phyloP scores from a whole-genome alignment of 805 yeast species.

The Candida orba region DNA sequence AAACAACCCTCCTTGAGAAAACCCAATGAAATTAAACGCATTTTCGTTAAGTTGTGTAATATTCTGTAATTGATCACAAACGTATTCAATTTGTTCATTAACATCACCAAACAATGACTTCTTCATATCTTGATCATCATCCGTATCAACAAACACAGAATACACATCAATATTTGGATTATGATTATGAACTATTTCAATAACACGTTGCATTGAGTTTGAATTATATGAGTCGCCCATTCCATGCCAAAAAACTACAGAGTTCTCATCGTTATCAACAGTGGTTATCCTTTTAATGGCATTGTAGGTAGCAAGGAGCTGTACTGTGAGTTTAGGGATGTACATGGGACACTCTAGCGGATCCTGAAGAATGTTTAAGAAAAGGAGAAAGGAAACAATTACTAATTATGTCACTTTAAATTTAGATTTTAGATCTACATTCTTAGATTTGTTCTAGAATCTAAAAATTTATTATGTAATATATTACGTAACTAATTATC shows the following conservation, averaged over 20 bases:
- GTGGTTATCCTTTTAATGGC: constrained; percentile 13
- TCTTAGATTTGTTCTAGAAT: too few species aligned
- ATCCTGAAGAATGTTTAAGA: not conserved
- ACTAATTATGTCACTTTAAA: not conserved
- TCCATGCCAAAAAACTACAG: constrained; percentile 80
- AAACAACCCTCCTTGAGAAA: constrained; percentile 81
- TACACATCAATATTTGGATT: constrained; percentile 48
- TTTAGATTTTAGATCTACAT: not conserved
- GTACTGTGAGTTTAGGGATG: constrained; percentile 10
- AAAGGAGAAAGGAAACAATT: not conserved
- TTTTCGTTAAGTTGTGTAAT: constrained; percentile 35
- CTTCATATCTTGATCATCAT: constrained; percentile 45
- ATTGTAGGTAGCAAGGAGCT: constrained; percentile 15
- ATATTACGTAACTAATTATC: too few species aligned
- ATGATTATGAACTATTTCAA: constrained; percentile 32
- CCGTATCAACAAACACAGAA: constrained; percentile 43
- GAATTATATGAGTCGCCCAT: constrained; percentile 72
- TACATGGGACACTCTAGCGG: constrained; percentile 11
- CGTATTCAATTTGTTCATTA: constrained; percentile 44
- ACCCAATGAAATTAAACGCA: constrained; percentile 72
- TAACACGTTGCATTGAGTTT: constrained; percentile 43
- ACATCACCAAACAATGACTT: constrained; percentile 54
- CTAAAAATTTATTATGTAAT: too few species aligned
- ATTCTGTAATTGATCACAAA: constrained; percentile 44
- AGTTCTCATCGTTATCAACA: constrained; percentile 20